phyloP scores from a whole-genome alignment of 2,329 filamentous ascomycete genomes.

The Parastagonospora avenae region DNA sequence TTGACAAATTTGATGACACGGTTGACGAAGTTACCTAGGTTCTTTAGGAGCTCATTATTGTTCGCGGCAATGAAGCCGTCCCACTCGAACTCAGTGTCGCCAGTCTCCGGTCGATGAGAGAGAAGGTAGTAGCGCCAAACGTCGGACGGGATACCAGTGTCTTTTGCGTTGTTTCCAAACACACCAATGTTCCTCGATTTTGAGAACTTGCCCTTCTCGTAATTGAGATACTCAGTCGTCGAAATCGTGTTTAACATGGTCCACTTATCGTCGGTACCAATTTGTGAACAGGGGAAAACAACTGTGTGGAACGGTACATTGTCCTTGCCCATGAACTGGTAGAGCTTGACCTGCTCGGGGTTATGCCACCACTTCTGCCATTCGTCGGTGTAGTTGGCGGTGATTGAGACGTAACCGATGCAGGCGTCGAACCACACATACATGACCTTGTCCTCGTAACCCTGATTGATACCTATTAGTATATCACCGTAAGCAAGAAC shows the following conservation, averaged over 20 bases:
- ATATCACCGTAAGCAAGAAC: neutral
- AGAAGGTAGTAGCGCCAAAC: slow-evolving; percentile 96
- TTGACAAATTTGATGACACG: slow-evolving; percentile 71
- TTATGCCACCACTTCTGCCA: slow-evolving; percentile 97
- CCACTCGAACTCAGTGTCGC: slow-evolving; percentile 92
- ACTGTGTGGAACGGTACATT: slow-evolving; percentile 88
- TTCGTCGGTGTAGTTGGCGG: slow-evolving; percentile 82
- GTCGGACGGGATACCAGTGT: slow-evolving; percentile 81
- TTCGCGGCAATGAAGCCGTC: slow-evolving; percentile 79
- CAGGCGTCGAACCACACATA: slow-evolving; percentile 95
- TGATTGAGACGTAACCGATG: slow-evolving; percentile 95
- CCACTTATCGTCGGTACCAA: slow-evolving; percentile 85
- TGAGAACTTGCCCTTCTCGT: slow-evolving; percentile 73
- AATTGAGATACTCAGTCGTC: slow-evolving; percentile 72
- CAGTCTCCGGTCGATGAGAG: slow-evolving; percentile 80
- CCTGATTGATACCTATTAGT: slow-evolving; percentile 33
- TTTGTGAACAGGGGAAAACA: slow-evolving; percentile 85
- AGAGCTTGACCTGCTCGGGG: slow-evolving; percentile 83
- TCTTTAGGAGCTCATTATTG: slow-evolving; percentile 85
- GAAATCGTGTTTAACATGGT: slow-evolving; percentile 87
- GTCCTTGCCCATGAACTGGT: slow-evolving; percentile 93
- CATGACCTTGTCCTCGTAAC: slow-evolving; percentile 78
- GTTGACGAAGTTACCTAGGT: slow-evolving; percentile 66
- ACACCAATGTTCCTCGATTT: slow-evolving; percentile 90
- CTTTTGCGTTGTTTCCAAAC: slow-evolving; percentile 86